Percentiles rank a stretch among this genome's conserved stretches.
These are phyloP conservation scores for Globisporangium echinulatum DNA, from an alignment of 352 stramenopile species.

Conservation along the genomic window DNA sequence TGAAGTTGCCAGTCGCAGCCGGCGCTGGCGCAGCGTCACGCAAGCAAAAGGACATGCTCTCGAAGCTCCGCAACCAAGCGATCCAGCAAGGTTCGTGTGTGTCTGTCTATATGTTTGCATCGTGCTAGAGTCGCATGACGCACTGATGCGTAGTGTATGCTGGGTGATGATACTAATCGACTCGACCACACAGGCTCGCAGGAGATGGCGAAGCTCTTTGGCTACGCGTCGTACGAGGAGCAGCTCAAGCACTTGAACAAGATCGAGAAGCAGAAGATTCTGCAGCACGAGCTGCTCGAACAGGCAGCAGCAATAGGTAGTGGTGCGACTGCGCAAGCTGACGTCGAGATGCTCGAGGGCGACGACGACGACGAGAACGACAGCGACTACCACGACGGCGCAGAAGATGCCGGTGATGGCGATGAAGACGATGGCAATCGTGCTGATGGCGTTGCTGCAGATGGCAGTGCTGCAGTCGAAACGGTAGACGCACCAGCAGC, in stretches of 20 bases:
- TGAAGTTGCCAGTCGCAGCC: constrained; percentile 49
- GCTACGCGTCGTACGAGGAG: constrained; percentile 64
- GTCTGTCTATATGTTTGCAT: neutral
- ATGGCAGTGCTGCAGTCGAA: constrained; percentile 5
- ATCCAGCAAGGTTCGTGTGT: constrained; percentile 39
- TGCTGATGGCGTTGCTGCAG: constrained; percentile 11
- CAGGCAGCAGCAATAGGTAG: constrained; percentile 13
- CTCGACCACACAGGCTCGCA: constrained; percentile 22
- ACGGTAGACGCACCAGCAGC: constrained; percentile 4
- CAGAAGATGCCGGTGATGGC: constrained; percentile 11
- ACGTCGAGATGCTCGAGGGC: constrained; percentile 4
- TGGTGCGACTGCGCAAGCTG: constrained; percentile 1
- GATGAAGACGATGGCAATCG: constrained; percentile 8
- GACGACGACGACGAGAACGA: constrained; percentile 17
- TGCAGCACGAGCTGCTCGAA: constrained; percentile 36
- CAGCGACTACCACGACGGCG: constrained; percentile 8
- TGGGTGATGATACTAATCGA: too few species aligned
- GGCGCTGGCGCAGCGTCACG: constrained; percentile 16
- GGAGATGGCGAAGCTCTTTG: constrained; percentile 71
- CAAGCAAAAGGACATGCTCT: constrained; percentile 63
- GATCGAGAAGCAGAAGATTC: constrained; percentile 57
- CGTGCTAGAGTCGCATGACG: neutral
- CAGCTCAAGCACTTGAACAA: constrained; percentile 62
- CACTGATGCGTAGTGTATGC: neutral
- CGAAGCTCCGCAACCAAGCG: constrained; percentile 43